Percentiles rank a stretch among this genome's conserved stretches.
Conservation (phyloP, 2,329 filamentous ascomycete species). For the Cephalotrichum gorgonifer region DNA sequence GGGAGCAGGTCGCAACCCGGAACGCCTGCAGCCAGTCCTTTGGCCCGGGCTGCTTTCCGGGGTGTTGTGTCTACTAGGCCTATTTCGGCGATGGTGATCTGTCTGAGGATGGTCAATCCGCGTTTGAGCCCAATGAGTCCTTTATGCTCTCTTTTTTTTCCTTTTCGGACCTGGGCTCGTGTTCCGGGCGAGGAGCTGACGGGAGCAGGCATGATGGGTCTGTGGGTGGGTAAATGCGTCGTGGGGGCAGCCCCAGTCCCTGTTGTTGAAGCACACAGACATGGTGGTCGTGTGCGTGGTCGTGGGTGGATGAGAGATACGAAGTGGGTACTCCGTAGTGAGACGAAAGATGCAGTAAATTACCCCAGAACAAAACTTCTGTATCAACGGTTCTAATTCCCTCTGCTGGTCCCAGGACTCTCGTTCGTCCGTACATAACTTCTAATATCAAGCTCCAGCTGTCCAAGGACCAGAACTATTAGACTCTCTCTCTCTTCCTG, state of each 20-base stretch:
- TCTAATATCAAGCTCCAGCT: not conserved
- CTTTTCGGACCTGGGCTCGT: not conserved
- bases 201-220: too few species aligned
- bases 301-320: too few species aligned
- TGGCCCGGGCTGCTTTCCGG: not conserved
- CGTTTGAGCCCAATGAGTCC: not conserved
- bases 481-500: not conserved
- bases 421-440: too few species aligned
- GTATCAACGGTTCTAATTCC: too few species aligned
- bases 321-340: too few species aligned
- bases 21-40: not conserved
- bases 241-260: too few species aligned
- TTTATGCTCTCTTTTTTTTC: not conserved
- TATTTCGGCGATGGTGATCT: not conserved
- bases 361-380: too few species aligned
- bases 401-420: too few species aligned
- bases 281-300: too few species aligned
- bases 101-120: not conserved
- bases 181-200: not conserved
- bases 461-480: not conserved
- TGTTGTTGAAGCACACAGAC: too few species aligned
- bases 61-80: not conserved
- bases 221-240: too few species aligned
- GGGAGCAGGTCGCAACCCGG: not conserved
- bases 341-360: too few species aligned